These are phyloP conservation scores for Symbiodinium pilosum DNA, from an alignment of 73 alveolate genomes.

Conservation along the genomic window DNA sequence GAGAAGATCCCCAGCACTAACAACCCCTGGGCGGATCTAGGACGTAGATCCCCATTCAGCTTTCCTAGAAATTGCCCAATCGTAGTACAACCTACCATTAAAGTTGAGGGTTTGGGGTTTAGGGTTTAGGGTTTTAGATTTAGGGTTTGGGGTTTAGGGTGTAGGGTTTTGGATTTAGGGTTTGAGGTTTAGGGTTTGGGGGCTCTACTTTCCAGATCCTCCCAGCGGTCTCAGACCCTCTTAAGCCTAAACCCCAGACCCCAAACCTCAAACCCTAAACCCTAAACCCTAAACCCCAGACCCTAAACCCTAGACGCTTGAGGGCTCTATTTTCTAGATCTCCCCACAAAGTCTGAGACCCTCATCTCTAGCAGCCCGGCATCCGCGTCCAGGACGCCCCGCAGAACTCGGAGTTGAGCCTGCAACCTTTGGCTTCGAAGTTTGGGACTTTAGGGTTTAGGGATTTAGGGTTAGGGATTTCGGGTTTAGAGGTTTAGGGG, in stretches of 20 bases:
- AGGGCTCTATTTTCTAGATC: not conserved
- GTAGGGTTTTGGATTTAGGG: not conserved
- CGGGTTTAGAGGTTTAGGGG: too few species aligned
- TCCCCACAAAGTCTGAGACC: not conserved
- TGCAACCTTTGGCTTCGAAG: not conserved
- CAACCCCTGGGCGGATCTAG: too few species aligned
- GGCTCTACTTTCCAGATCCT: too few species aligned
- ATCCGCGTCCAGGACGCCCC: conserved; percentile 61
- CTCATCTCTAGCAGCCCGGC: not conserved
- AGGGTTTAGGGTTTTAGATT: not conserved
- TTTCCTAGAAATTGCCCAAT: too few species aligned
- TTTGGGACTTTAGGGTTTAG: not conserved
- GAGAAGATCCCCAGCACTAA: too few species aligned
- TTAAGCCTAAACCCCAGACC: too few species aligned
- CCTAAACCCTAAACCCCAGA: too few species aligned
- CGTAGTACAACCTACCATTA: too few species aligned
- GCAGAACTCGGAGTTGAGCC: conserved; percentile 65
- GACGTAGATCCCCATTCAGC: too few species aligned
- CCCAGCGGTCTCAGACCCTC: too few species aligned
- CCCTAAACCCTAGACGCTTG: not conserved
- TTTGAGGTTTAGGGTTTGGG: not conserved
- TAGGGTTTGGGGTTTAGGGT: not conserved
- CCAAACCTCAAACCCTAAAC: too few species aligned
- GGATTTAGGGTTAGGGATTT: too few species aligned
- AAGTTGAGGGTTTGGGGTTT: not conserved